A percentile compares a stretch with the other conserved stretches of the same genome.
Conservation (phyloP, 176 grass and related monocot genomes). For the Aegilops bicornis region DNA sequence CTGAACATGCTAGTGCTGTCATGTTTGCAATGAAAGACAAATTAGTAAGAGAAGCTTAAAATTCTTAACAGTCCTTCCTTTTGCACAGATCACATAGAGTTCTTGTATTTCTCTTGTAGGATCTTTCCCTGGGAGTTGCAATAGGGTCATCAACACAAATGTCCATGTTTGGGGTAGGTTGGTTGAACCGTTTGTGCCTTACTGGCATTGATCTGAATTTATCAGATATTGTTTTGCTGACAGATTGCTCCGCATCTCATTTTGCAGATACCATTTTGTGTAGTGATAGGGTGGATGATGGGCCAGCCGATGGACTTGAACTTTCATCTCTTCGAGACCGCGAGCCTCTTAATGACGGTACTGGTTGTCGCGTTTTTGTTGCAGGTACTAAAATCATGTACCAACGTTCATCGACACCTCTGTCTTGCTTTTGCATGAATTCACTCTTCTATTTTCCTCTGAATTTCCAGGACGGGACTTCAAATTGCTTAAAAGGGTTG, state of each 20-base stretch:
- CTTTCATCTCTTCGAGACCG: conserved; percentile 79
- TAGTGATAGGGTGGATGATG: conserved; percentile 72
- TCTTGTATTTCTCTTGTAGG: conserved; percentile 33
- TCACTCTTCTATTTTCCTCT: neutral
- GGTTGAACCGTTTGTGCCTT: neutral
- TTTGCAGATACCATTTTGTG: conserved; percentile 78
- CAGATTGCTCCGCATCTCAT: neutral
- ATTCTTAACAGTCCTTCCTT: neutral
- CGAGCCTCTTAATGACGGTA: conserved; percentile 72
- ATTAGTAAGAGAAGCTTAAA: conserved; percentile 46
- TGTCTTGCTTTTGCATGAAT: conserved; percentile 5
- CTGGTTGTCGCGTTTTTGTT: conserved; percentile 74
- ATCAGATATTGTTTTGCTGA: conserved; percentile 8
- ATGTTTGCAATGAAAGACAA: conserved; percentile 88
- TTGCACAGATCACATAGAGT: neutral
- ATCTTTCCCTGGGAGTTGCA: conserved; percentile 75
- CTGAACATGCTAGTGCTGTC: conserved; percentile 71
- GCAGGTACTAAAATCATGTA: conserved; percentile 49
- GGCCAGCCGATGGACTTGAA: conserved; percentile 83
- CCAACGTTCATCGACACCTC: neutral
- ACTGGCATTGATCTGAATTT: neutral
- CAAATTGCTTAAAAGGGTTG: conserved; percentile 77
- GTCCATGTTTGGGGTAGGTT: conserved; percentile 86
- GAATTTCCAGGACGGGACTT: conserved; percentile 67
- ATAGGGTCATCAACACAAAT: conserved; percentile 81